phyloP scores from a whole-genome alignment of 495 filamentous ascomycete species.

The Penicillium parvum region DNA sequence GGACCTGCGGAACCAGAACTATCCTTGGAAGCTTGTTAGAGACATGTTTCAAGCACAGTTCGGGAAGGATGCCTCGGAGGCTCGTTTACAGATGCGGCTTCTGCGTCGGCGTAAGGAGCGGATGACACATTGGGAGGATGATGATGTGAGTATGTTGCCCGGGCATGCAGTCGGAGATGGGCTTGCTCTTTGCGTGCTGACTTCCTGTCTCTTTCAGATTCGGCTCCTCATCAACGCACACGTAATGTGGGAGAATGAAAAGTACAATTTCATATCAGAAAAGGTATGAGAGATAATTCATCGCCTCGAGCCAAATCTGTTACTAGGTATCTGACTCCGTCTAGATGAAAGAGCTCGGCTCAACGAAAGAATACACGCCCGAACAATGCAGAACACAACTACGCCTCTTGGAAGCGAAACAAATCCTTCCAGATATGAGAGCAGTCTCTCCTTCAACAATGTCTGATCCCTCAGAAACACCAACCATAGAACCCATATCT shows the following conservation, averaged over 20 bases:
- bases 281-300: no score
- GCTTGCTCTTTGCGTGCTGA: constrained; percentile 1
- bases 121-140: constrained; percentile 60
- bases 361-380: constrained; percentile 28
- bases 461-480: constrained; percentile 25
- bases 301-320: no score
- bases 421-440: constrained; percentile 13
- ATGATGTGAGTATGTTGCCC: constrained; percentile 55
- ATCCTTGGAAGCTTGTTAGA: constrained; percentile 68
- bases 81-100: constrained; percentile 70
- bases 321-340: not conserved
- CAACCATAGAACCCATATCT: constrained; percentile 4
- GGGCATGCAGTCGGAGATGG: not conserved
- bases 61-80: constrained; percentile 61
- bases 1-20: constrained; percentile 60
- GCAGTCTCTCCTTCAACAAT: constrained; percentile 21
- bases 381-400: constrained; percentile 38
- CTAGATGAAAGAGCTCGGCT: constrained; percentile 39
- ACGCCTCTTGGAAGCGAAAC: constrained; percentile 24
- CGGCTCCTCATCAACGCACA: constrained; percentile 43
- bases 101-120: constrained; percentile 59
- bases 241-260: constrained; percentile 48
- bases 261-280: constrained; percentile 46
- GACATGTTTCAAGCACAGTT: constrained; percentile 57
- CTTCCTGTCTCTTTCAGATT: constrained; percentile 25